Conservation (phyloP, 2,329 filamentous ascomycete genomes). For the Thermomyces lanuginosus region DNA sequence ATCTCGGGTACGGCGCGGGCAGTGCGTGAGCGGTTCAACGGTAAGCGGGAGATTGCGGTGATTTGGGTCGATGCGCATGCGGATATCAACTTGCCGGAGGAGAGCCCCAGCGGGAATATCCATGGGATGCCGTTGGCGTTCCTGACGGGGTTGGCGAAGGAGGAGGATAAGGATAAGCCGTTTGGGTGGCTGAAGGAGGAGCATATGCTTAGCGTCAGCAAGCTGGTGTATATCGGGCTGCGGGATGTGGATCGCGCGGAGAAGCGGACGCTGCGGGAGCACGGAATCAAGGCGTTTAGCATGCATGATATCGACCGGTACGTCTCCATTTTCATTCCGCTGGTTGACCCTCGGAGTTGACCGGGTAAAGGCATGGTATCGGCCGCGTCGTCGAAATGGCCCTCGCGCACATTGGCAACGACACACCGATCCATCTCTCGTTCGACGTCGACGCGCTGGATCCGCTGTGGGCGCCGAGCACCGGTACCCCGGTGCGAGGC, state of each 20-base stretch:
- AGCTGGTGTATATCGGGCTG: constrained; percentile 93
- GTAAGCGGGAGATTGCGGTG: constrained; percentile 72
- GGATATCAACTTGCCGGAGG: constrained; percentile 94
- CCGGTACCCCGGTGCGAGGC: constrained; percentile 83
- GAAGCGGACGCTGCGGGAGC: constrained; percentile 76
- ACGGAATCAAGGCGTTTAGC: constrained; percentile 88
- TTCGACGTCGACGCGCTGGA: constrained; percentile 96
- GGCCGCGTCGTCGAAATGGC: constrained; percentile 96
- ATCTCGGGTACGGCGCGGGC: constrained; percentile 77
- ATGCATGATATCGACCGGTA: constrained; percentile 96
- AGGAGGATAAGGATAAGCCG: constrained; percentile 56
- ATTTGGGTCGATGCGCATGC: constrained; percentile 98
- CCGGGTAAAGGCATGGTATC: constrained; percentile 58
- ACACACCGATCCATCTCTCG: constrained; percentile 91
- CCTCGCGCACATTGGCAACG: constrained; percentile 81
- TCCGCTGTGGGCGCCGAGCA: constrained; percentile 90
- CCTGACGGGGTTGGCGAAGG: constrained; percentile 65
- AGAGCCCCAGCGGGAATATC: constrained; percentile 76
- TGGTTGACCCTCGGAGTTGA: background rate
- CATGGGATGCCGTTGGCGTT: constrained; percentile 97
- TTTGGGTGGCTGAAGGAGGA: constrained; percentile 75
- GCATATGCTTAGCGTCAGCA: constrained; percentile 47
- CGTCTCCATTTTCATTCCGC: constrained; percentile 11
- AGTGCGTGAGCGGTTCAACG: constrained; percentile 58
- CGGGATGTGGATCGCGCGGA: constrained; percentile 85